Base-by-base conservation (phyloP, 768 basidiomycete species). In the Collybiopsis luxurians region DNA sequence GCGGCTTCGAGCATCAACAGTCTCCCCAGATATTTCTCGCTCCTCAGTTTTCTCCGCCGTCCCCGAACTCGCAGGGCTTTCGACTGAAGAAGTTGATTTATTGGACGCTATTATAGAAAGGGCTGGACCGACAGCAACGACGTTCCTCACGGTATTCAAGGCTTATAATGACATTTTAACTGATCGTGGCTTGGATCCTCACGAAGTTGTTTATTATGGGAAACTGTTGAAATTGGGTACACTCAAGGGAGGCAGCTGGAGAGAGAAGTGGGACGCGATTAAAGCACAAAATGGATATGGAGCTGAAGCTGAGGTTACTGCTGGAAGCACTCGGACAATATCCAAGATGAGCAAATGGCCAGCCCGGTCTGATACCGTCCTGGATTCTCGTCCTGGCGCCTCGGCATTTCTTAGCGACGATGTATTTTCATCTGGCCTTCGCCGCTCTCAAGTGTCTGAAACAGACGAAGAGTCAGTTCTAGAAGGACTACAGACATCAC, bases 211-310 rank as follows among this genome's bases (percentile, higher is more conserved):
- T 3, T 90, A 88, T 65, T 95, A 94, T 67, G 84, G 85, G 19
- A 89, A 91, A 67, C 70, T 95, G 28, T 72, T 95, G 58, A 92
- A 94, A 68, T 75, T 95, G 2, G 90, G 90, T 45, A 90, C 89
- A 40, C 66, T 94, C 63, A 89, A 85, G 71, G 93, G 90, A 10
- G 77, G 75, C 56, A 87, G 82, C 65, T 95, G 92, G 92, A 82
- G 77, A 28, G 87, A 84, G 28, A 92, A 92, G 69, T 95, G 93
- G 93, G 74, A 74, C 31, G 75, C 75, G 60, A 84, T 90, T 53
- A 93, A 88, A 73, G 66, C 66, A 31, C 81, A 83, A 61, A 67
- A 83, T 60, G 76, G 74, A 12, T 76, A 79, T 60, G 15, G 24
- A 6, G 10, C 40, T 3, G 38, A 19, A 42, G 15, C 10, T 6